Evolutionary conservation across 768 basidiomycete species (phyloP), one percentile per base, ranked within the genome.

Genomic region (Rhodosporidiobolus sp.): DNA sequence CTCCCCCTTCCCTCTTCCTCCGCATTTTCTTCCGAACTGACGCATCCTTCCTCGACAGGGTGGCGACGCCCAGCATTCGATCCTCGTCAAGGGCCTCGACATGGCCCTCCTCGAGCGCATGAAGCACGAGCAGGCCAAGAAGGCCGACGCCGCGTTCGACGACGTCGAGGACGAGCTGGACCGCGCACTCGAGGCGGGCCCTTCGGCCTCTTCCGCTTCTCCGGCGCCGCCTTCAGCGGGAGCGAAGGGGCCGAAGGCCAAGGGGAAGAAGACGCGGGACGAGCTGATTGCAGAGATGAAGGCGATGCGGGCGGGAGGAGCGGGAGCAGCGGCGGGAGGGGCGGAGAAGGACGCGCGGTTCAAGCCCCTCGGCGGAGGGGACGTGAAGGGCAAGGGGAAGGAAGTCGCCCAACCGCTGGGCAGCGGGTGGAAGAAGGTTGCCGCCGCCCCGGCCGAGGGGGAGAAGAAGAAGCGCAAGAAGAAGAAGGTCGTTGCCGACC

Each of bases 51-150:
- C 14, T 24, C 4, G 53, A n/a, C 24, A 72, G 73, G 92, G 92
- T 26, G 91, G 92, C 49, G 91, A 95, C 79, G 87, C 88, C 53
- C 85, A 90, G 69, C 92, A 94, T 79, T 88, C 91, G 19, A 86
- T 94, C 67, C 86, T 94, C 19, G 91, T 94, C 53, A 95, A 93
- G 78, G 92, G 92, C 35, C 87, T 97, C 57, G 94, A 97, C 79
- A 85, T 89, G 75, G 89, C 91, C 0, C 85, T 96, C 12, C 84
- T 96, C 24, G 90, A 92, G 78, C 90, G 92, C 76, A 88, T 90
- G 74, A 92, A 88, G 81, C 88, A 89, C 6, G 87, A 88, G 50
- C 69, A 81, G 17, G 81, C 78, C 22, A 80, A 83, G n/a, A 67
- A 71, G 28, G 65, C 77, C 26, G 83, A 86, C 22, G n/a, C 22